phyloP scores from a whole-genome alignment of 176 grass and related monocot species.

The Lolium multiflorum region DNA sequence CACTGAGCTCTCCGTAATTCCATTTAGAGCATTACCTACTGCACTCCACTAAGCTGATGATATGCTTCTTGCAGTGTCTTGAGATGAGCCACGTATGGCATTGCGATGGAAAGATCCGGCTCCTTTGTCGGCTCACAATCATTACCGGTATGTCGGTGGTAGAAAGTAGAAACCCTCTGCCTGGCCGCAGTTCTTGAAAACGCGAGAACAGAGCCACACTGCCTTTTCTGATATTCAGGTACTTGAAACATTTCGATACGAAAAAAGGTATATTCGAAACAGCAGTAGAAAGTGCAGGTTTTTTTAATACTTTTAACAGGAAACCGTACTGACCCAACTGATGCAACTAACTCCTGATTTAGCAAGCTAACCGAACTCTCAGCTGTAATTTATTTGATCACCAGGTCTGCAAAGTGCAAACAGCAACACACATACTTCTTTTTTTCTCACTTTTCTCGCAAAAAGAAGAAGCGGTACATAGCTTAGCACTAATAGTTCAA shows the following conservation, averaged over 20 bases:
- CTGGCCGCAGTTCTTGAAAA: slow-evolving; percentile 41
- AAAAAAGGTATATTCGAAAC: background rate
- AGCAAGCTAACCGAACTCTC: background rate
- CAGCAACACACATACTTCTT: background rate
- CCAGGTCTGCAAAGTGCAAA: slow-evolving; percentile 34
- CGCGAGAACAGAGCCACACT: slow-evolving; percentile 25
- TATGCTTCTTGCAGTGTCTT: background rate
- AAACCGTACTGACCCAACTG: background rate
- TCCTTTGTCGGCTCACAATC: slow-evolving; percentile 17
- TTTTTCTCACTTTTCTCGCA: background rate
- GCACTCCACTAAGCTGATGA: slow-evolving; percentile 47
- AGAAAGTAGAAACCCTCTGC: background rate
- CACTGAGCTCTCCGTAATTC: background rate
- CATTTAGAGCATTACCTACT: slow-evolving; percentile 54
- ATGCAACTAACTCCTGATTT: background rate
- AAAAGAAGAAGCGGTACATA: background rate
- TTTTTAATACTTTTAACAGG: background rate
- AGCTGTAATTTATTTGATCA: slow-evolving; percentile 6
- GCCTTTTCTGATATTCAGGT: slow-evolving; percentile 1
- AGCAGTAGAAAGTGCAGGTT: background rate
- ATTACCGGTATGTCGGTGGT: slow-evolving; percentile 34
- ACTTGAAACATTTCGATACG: background rate
- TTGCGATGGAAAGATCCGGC: slow-evolving; percentile 33
- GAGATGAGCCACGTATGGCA: slow-evolving; percentile 36
- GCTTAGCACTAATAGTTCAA: slow-evolving; percentile 2